Evolutionary conservation across 257 asterid species (phyloP).

Genomic region (Plantago ovata): DNA sequence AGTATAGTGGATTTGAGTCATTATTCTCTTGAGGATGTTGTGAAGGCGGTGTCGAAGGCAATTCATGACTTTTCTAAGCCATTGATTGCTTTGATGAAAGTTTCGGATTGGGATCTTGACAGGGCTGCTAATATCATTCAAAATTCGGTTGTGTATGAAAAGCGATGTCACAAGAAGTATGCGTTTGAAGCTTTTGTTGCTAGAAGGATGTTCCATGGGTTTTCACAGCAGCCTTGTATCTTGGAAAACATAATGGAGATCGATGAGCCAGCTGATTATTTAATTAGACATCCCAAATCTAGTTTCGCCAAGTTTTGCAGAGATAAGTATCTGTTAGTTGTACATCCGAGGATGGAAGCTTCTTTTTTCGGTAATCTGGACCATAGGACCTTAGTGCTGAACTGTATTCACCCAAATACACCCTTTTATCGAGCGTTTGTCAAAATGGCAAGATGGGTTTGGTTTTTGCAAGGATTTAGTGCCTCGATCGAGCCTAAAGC

Average conservation of each 20-base stretch:
- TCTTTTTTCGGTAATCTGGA: constrained; percentile 73
- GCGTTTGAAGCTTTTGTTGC: constrained; percentile 78
- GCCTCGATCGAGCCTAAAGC: constrained; percentile 41
- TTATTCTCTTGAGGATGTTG: constrained; percentile 44
- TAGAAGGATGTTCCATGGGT: constrained; percentile 59
- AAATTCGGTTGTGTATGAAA: constrained; percentile 43
- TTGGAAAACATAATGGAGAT: constrained; percentile 35
- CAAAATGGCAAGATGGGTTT: constrained; percentile 76
- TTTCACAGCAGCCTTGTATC: constrained; percentile 28
- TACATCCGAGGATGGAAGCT: constrained; percentile 66
- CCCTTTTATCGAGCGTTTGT: constrained; percentile 65
- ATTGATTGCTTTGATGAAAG: constrained; percentile 64
- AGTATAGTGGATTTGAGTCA: constrained; percentile 26
- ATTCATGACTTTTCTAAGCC: constrained; percentile 83
- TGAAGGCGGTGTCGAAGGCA: constrained; percentile 51
- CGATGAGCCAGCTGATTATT: constrained; percentile 58
- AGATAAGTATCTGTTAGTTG: constrained; percentile 58
- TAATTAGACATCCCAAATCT: constrained; percentile 58
- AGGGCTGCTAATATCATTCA: constrained; percentile 56
- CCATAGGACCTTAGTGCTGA: constrained; percentile 57
- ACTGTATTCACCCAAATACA: constrained; percentile 65
- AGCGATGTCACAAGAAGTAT: constrained; percentile 73
- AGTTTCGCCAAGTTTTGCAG: constrained; percentile 65
- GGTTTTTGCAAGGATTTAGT: constrained; percentile 60
- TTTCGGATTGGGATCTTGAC: constrained; percentile 79